phyloP scores from a whole-genome alignment of 305 asterid species.

The Ruellia speciosa region DNA sequence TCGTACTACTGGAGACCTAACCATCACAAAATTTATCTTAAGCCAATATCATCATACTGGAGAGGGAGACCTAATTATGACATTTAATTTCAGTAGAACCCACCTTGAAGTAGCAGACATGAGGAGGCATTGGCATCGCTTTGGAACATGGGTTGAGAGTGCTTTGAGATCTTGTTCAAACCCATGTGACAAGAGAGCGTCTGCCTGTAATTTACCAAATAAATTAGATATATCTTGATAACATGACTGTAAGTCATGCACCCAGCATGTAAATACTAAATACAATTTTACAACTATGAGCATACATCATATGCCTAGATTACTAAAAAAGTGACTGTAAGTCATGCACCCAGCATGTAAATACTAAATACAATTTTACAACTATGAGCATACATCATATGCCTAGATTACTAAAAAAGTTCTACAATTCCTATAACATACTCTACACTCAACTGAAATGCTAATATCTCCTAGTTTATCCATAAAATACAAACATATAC shows the following conservation, averaged over 20 bases:
- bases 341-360: too few species aligned
- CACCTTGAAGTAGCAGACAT: slow-evolving; percentile 97
- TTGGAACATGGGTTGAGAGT: slow-evolving; percentile 63
- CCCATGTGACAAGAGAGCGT: slow-evolving; percentile 82
- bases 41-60: too few species aligned
- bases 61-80: neutral
- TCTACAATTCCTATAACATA: neutral
- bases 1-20: neutral
- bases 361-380: neutral
- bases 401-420: neutral
- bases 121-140: slow-evolving; percentile 86
- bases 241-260: neutral
- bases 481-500: too few species aligned
- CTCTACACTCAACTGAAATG: neutral
- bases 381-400: neutral
- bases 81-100: slow-evolving; percentile 13
- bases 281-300: slow-evolving; percentile 1
- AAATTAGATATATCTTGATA: slow-evolving; percentile 15
- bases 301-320: neutral
- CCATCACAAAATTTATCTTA: neutral
- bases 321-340: neutral
- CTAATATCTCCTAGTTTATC: too few species aligned
- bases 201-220: slow-evolving; percentile 55
- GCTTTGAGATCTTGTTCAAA: slow-evolving; percentile 83
- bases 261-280: too few species aligned